phyloP scores from a whole-genome alignment of 2,329 filamentous ascomycete genomes.

The Harringtonia aguacate region DNA sequence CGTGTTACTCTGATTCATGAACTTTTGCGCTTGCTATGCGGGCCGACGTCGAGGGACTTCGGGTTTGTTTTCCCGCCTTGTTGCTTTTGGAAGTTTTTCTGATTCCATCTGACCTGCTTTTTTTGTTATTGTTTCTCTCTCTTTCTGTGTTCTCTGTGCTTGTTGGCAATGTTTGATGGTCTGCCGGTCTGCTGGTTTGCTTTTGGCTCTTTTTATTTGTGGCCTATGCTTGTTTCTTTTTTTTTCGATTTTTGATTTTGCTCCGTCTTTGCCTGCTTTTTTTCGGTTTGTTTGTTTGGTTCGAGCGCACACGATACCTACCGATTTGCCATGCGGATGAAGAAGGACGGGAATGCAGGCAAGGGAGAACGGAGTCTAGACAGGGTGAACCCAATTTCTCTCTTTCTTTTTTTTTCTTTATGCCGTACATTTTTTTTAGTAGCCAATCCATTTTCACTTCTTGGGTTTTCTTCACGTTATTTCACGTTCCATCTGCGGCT shows the following conservation, averaged over 20 bases:
- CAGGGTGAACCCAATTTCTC: too few relatives aligned
- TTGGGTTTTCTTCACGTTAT: too few relatives aligned
- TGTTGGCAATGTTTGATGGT: not conserved
- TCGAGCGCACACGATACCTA: not conserved
- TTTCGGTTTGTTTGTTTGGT: not conserved
- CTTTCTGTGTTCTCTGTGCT: not conserved
- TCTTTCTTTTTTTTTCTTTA: not conserved
- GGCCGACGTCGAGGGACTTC: too few relatives aligned
- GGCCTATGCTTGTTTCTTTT: too few relatives aligned
- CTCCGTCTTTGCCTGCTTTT: not conserved
- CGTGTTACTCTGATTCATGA: too few relatives aligned
- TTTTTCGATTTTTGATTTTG: not conserved
- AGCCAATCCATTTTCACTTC: not conserved
- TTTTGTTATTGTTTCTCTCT: not conserved
- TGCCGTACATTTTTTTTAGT: not conserved
- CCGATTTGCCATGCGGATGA: not conserved
- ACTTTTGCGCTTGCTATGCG: too few relatives aligned
- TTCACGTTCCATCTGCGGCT: too few relatives aligned
- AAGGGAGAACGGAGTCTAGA: too few relatives aligned
- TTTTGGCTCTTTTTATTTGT: too few relatives aligned
- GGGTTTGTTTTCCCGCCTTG: too few relatives aligned
- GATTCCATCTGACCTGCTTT: too few relatives aligned
- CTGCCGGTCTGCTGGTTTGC: not conserved
- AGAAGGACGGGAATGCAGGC: too few relatives aligned
- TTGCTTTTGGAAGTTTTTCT: not conserved